Evolutionary conservation across 192 early-diverging fungal species (phyloP).

Genomic region (Phlyctochytrium planicorne): DNA sequence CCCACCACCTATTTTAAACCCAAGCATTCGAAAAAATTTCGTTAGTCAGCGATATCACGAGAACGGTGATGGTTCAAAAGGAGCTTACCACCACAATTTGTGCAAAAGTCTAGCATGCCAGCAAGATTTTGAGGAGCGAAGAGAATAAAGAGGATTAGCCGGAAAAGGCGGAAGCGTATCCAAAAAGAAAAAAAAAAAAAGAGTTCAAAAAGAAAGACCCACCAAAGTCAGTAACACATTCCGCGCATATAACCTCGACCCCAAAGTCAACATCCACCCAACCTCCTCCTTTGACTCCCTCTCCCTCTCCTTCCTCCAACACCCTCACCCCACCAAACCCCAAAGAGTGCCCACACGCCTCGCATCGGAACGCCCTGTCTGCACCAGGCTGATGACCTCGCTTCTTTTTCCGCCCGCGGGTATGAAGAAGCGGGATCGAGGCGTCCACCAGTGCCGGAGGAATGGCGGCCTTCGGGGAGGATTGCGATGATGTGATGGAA

Average conservation of each 20-base stretch:
- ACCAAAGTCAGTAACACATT: slow-evolving; percentile 17
- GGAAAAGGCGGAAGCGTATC: too few relatives aligned
- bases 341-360: slow-evolving; percentile 4
- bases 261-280: slow-evolving; percentile 26
- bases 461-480: too few relatives aligned
- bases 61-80: too few relatives aligned
- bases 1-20: slow-evolving; percentile 36
- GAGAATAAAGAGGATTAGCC: background rate
- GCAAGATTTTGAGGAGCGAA: background rate
- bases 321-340: slow-evolving; percentile 1
- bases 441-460: background rate
- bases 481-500: too few relatives aligned
- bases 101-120: slow-evolving; percentile 35
- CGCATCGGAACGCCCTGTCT: background rate
- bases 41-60: too few relatives aligned
- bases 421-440: background rate
- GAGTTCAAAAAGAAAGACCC: too few relatives aligned
- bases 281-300: background rate
- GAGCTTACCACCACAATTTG: slow-evolving; percentile 35
- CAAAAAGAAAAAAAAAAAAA: too few relatives aligned
- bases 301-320: background rate
- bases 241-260: slow-evolving; percentile 37
- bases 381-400: background rate
- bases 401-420: slow-evolving; percentile 6
- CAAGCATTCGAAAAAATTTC: too few relatives aligned